Evolutionary conservation across 441 rosid genomes (phyloP).

Genomic region (Adansonia rubrostipa): DNA sequence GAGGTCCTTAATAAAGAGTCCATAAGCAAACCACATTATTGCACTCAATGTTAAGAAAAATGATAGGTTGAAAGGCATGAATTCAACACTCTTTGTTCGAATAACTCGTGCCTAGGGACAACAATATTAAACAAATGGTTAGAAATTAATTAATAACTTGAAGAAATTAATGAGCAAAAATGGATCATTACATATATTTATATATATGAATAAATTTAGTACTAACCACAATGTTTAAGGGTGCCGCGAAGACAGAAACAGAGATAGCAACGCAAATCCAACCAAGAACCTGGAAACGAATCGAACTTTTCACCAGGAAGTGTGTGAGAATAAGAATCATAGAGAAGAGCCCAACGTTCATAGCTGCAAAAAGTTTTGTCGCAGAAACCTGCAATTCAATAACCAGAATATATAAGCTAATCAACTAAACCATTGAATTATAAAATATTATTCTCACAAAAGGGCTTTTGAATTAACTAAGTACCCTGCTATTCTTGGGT

Average conservation of each 20-base stretch:
- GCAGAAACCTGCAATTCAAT: slow-evolving; percentile 58
- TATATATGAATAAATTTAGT: neutral
- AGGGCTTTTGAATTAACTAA: neutral
- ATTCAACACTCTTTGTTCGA: slow-evolving; percentile 85
- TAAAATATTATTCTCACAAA: no score
- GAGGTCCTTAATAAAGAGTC: slow-evolving; percentile 57
- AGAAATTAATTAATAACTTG: neutral
- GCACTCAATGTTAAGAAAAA: slow-evolving; percentile 83
- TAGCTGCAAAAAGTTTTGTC: slow-evolving; percentile 43
- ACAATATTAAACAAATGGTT: neutral
- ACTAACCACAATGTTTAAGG: slow-evolving; percentile 71
- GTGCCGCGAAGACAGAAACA: slow-evolving; percentile 77
- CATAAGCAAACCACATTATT: slow-evolving; percentile 78
- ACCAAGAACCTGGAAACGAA: slow-evolving; percentile 56
- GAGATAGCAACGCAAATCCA: slow-evolving; percentile 79
- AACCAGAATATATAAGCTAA: neutral
- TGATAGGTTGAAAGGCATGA: slow-evolving; percentile 84
- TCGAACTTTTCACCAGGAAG: slow-evolving; percentile 34
- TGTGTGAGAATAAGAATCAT: slow-evolving; percentile 49
- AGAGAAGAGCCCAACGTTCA: slow-evolving; percentile 67
- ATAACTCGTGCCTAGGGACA: slow-evolving; percentile 63
- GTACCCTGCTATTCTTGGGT: slow-evolving; percentile 54
- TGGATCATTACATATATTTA: no score
- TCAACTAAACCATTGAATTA: no score
- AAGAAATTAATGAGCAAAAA: neutral